These are phyloP conservation scores for Tetrahymena thermophila DNA, from an alignment of 73 alveolate species.

Conservation along the genomic window DNA sequence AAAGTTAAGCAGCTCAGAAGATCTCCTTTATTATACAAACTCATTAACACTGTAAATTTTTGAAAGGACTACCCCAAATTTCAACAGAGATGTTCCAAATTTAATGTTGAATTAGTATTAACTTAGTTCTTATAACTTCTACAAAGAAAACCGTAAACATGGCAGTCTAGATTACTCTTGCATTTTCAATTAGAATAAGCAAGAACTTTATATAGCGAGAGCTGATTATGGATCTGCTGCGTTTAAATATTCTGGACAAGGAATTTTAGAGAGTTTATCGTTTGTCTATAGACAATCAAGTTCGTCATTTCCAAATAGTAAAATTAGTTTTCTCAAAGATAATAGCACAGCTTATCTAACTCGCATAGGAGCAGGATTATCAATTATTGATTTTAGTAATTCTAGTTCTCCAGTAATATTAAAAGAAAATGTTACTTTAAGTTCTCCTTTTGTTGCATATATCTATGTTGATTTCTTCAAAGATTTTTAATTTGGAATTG, in stretches of 20 bases:
- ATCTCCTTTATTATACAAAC: not conserved
- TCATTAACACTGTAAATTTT: not conserved
- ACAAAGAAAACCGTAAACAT: not conserved
- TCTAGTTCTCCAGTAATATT: not conserved
- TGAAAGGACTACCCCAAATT: not conserved
- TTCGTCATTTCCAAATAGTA: not conserved
- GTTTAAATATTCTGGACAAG: not conserved
- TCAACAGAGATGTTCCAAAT: not conserved
- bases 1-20: not conserved
- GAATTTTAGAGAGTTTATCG: not conserved
- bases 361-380: not conserved
- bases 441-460: not conserved
- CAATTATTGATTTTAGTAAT: not conserved
- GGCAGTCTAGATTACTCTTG: not conserved
- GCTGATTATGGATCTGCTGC: not conserved
- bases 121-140: not conserved
- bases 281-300: not conserved
- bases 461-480: not conserved
- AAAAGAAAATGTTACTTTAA: not conserved
- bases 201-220: not conserved
- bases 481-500: not conserved
- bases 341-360: not conserved
- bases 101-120: not conserved
- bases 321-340: not conserved
- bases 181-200: not conserved